Evolutionary conservation across 495 filamentous ascomycete genomes (phyloP).

Genomic region (Aspergillus steynii): DNA sequence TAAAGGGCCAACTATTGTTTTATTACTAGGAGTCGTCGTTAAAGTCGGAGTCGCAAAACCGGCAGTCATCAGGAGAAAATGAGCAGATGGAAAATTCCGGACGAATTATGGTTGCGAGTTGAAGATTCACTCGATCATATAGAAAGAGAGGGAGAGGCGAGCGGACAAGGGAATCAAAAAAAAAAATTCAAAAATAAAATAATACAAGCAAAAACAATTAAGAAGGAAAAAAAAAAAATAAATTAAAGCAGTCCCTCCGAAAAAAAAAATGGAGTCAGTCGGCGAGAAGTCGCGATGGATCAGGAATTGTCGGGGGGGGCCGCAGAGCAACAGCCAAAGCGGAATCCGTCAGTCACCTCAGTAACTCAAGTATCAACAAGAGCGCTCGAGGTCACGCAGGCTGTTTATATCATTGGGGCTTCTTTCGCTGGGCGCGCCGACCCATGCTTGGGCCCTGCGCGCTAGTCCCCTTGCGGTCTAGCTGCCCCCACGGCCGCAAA

Average conservation of each 20-base stretch:
- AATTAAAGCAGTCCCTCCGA: not conserved
- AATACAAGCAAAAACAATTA: constrained; percentile 4
- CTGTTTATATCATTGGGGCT: constrained; percentile 54
- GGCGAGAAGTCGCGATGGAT: not conserved
- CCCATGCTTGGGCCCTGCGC: constrained; percentile 43
- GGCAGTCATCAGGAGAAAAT: not conserved
- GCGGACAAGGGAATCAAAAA: not conserved
- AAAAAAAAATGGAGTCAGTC: constrained; percentile 2
- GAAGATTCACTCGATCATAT: constrained; percentile 8
- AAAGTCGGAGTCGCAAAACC: not conserved
- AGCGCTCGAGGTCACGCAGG: constrained; percentile 48
- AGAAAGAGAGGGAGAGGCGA: not conserved
- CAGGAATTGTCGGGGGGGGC: not conserved
- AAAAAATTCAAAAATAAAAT: constrained; percentile 6
- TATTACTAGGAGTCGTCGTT: not conserved
- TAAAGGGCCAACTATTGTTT: not conserved
- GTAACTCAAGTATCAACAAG: constrained; percentile 20
- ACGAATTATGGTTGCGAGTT: not conserved
- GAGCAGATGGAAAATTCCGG: too few species aligned
- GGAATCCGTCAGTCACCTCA: constrained; percentile 7
- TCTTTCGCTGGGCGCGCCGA: constrained; percentile 45
- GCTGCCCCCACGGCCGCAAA: constrained; percentile 34
- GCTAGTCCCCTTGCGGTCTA: constrained; percentile 32
- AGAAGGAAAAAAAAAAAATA: constrained; percentile 6
- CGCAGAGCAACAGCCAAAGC: constrained; percentile 9